Conservation (phyloP, 768 basidiomycete species). For the Suillus spraguei region DNA sequence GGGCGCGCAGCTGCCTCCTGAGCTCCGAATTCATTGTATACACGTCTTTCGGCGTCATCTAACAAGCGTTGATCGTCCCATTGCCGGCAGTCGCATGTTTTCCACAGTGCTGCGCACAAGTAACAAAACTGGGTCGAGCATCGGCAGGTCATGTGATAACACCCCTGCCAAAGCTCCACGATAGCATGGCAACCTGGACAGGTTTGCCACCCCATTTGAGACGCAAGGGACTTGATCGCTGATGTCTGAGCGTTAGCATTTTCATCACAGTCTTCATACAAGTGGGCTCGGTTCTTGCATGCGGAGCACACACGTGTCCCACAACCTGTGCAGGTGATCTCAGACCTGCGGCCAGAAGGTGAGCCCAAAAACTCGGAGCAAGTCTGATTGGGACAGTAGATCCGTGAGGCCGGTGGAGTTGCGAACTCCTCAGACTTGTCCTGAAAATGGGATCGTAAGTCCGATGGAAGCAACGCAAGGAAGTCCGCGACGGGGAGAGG, state of each 20-base stretch:
- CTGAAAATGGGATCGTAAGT: slow-evolving; percentile 36
- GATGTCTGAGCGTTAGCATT: slow-evolving; percentile 45
- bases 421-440: slow-evolving; percentile 50
- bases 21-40: slow-evolving; percentile 26
- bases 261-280: slow-evolving; percentile 40
- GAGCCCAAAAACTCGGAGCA: slow-evolving; percentile 60
- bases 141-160: slow-evolving; percentile 66
- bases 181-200: slow-evolving; percentile 61
- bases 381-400: slow-evolving; percentile 51
- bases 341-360: slow-evolving; percentile 18
- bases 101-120: slow-evolving; percentile 63
- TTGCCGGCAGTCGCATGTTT: slow-evolving; percentile 58
- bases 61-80: slow-evolving; percentile 59
- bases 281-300: slow-evolving; percentile 54
- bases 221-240: slow-evolving; percentile 48
- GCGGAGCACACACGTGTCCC: slow-evolving; percentile 40
- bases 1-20: slow-evolving; percentile 20
- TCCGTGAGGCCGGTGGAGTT: slow-evolving; percentile 40
- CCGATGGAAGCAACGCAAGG: slow-evolving; percentile 30
- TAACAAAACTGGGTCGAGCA: slow-evolving; percentile 61
- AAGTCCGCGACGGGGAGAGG: slow-evolving; percentile 34
- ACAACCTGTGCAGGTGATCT: slow-evolving; percentile 46
- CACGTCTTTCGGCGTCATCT: slow-evolving; percentile 26
- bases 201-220: slow-evolving; percentile 55
- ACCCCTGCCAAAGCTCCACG: slow-evolving; percentile 58